These are phyloP conservation scores for Rhodomyrtus tomentosa DNA, from an alignment of 345 rosid genomes.

Conservation along the genomic window DNA sequence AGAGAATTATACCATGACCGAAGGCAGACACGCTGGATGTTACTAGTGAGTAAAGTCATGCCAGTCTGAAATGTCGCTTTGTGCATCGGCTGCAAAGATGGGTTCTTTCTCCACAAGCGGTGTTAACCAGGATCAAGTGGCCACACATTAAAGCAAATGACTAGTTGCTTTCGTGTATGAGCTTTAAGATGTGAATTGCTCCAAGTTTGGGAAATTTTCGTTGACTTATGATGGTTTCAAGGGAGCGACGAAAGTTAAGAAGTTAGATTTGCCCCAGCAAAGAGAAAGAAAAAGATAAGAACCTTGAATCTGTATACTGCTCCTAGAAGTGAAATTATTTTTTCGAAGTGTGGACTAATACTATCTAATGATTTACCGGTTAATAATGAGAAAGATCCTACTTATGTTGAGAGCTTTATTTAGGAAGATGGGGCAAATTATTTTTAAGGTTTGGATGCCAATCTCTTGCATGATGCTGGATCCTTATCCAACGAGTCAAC, in stretches of 20 bases:
- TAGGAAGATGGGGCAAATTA: not conserved
- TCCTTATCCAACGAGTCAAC: not conserved
- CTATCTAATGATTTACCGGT: not conserved
- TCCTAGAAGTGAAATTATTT: not conserved
- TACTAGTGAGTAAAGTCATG: not conserved
- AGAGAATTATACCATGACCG: not conserved
- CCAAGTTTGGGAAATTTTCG: not conserved
- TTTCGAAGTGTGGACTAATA: not conserved
- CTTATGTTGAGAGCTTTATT: not conserved
- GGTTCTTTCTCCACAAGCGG: not conserved
- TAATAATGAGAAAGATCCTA: not conserved
- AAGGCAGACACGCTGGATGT: not conserved
- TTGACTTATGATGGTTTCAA: not conserved
- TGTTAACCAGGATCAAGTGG: not conserved
- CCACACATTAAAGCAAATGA: not conserved
- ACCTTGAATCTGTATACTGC: not conserved
- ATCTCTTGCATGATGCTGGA: not conserved
- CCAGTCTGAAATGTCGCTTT: not conserved
- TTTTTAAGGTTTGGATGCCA: not conserved
- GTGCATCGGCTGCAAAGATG: not conserved
- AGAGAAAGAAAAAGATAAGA: not conserved
- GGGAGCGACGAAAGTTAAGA: not conserved
- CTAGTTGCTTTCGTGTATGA: not conserved
- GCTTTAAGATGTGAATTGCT: not conserved
- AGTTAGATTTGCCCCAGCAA: not conserved